Evolutionary conservation across 176 grass and related monocot genomes (phyloP).

Genomic region (Chloris gayana): DNA sequence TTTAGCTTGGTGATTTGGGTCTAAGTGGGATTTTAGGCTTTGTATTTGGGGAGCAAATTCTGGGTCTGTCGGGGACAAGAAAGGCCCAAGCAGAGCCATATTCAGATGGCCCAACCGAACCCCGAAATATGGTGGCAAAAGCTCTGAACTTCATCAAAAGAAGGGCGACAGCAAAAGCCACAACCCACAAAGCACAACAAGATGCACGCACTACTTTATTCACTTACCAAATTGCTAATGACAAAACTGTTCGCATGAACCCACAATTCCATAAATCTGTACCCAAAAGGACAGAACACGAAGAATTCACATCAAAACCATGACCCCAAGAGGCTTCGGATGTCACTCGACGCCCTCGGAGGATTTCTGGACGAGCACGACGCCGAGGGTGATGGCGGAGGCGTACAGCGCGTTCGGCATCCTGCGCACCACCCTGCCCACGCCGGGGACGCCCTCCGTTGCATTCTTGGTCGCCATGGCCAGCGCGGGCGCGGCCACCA

Average conservation of each 20-base stretch:
- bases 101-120: background rate
- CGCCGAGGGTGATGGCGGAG: slow-evolving; percentile 68
- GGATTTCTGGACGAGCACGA: slow-evolving; percentile 71
- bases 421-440: slow-evolving; percentile 75
- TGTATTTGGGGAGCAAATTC: no score
- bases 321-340: no score
- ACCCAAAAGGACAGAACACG: background rate
- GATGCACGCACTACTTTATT: background rate
- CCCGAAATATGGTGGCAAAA: background rate
- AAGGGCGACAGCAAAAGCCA: background rate
- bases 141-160: background rate
- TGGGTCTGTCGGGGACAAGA: background rate
- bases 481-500: slow-evolving; percentile 65
- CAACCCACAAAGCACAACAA: background rate
- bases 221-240: background rate
- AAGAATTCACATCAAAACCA: slow-evolving; percentile 1
- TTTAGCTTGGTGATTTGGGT: background rate
- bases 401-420: slow-evolving; percentile 85
- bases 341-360: slow-evolving; percentile 52
- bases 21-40: background rate
- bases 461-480: slow-evolving; percentile 86
- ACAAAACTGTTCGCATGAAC: background rate
- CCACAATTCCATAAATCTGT: background rate
- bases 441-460: slow-evolving; percentile 80
- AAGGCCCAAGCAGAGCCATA: background rate